These are phyloP conservation scores for Cubamyces lactineus DNA, from an alignment of 768 basidiomycete genomes.

Conservation along the genomic window DNA sequence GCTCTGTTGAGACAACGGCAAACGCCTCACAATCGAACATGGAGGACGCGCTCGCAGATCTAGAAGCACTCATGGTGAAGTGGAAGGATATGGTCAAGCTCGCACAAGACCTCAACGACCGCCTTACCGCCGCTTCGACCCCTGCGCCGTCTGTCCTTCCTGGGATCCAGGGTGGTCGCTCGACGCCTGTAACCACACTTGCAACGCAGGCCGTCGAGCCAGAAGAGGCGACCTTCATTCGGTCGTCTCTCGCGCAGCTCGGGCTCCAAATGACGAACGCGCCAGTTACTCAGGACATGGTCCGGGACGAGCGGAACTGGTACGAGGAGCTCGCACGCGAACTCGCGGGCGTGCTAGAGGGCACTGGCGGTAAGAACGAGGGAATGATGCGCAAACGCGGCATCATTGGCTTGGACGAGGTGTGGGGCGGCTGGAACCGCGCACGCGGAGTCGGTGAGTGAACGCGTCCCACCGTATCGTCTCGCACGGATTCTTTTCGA, in stretches of 20 bases:
- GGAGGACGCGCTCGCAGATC: conserved; percentile 77
- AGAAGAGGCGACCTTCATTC: conserved; percentile 86
- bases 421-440: conserved; percentile 95
- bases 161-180: conserved; percentile 22
- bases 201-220: conserved; percentile 55
- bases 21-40: conserved; percentile 67
- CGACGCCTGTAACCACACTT: conserved; percentile 34
- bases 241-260: conserved; percentile 86
- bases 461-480: not conserved
- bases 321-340: conserved; percentile 81
- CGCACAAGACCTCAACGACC: conserved; percentile 86
- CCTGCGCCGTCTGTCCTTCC: conserved; percentile 22
- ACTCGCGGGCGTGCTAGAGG: conserved; percentile 72
- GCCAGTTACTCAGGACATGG: conserved; percentile 89
- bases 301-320: conserved; percentile 80
- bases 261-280: conserved; percentile 78
- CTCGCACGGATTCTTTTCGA: not conserved
- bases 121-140: conserved; percentile 55
- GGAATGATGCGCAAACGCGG: conserved; percentile 83
- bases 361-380: conserved; percentile 35
- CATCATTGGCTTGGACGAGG: conserved; percentile 86
- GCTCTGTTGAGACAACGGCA: conserved; percentile 68
- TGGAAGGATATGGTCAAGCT: conserved; percentile 92
- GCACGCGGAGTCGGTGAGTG: conserved; percentile 85
- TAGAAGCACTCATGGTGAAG: conserved; percentile 89